Conservation (phyloP, 2,329 filamentous ascomycete species). For the Ploettnerulaceae sp. region DNA sequence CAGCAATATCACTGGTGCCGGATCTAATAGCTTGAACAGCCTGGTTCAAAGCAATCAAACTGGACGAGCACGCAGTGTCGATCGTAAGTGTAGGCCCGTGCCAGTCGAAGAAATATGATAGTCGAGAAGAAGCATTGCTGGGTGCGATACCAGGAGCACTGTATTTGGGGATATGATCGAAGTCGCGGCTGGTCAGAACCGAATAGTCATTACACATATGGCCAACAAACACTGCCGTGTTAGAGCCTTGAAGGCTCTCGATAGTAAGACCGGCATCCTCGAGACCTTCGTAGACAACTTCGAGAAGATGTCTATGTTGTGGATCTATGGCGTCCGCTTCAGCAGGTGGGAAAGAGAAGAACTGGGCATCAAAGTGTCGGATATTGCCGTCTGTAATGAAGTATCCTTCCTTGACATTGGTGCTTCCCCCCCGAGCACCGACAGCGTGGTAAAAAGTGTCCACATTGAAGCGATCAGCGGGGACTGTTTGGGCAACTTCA, state of each 20-base stretch:
- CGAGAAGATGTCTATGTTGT: conserved; percentile 30
- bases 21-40: conserved; percentile 47
- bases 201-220: conserved; percentile 36
- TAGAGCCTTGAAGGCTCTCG: conserved; percentile 17
- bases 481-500: conserved; percentile 34
- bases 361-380: conserved; percentile 31
- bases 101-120: conserved; percentile 52
- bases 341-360: conserved; percentile 29
- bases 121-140: conserved; percentile 40
- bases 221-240: conserved; percentile 46
- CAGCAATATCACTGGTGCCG: conserved; percentile 40
- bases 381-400: conserved; percentile 29
- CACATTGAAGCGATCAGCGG: conserved; percentile 42
- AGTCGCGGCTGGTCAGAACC: conserved; percentile 34
- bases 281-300: conserved; percentile 30
- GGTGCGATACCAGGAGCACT: conserved; percentile 43
- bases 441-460: conserved; percentile 51
- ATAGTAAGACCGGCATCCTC: conserved; percentile 27
- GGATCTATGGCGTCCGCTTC: conserved; percentile 34
- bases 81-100: conserved; percentile 50
- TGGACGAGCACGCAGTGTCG: conserved; percentile 52
- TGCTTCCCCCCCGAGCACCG: conserved; percentile 28
- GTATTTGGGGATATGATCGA: conserved; percentile 46
- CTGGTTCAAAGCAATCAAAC: conserved; percentile 50
- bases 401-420: conserved; percentile 29